Evolutionary conservation across 352 stramenopile species (phyloP), one percentile per base, ranked within the genome.

Genomic region (Elongisporangium prolatum): DNA sequence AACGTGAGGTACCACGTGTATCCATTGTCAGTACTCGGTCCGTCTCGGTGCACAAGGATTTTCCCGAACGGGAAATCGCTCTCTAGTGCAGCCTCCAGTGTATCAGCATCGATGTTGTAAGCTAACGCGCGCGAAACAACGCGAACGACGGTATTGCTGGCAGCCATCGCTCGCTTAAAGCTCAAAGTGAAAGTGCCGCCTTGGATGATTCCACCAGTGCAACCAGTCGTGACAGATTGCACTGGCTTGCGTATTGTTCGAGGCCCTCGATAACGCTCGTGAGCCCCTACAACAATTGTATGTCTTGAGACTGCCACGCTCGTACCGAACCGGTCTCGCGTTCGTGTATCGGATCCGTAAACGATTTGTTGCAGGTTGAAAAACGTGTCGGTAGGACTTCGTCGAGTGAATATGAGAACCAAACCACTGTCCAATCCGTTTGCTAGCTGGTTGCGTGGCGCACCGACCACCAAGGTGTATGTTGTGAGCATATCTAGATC

Each of bases 1-100:
- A 95, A 97, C 10, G 87, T 97, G 16, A 97, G 71, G 20, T 74
- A 86, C 89, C 88, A 97, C 38, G 79, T 89, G 57, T 87, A 94
- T 3, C 79, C 88, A 24, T 72, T 73, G 4, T 49, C 53, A 1
- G 59, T 44, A 25, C 72, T 80, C 3, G 83, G 75, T 0, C 80
- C 86, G 13, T 76, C 73, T 1, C 90, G 82, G 2, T 61, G 64
- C 7, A 97, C 89, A 8, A 91, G 60, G 0, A 97, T 50, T 22
- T 88, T 85, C 0, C 80, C 80, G 10, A 95, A 58, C 4, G 71
- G 53, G 21, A 97, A 77, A 38, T 97, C 84, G 1, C 48, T 67
- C 63, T 93, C 72, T 4, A 97, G 53, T 1, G 77, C 65, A 4
- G 71, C 71, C 21, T 87, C 60, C 25, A 95, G 57, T 3, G 66